A percentile compares a stretch with the other conserved stretches of the same genome.
Evolutionary conservation across 768 basidiomycete species (phyloP).

Genomic region (Ephemerocybe angulata): DNA sequence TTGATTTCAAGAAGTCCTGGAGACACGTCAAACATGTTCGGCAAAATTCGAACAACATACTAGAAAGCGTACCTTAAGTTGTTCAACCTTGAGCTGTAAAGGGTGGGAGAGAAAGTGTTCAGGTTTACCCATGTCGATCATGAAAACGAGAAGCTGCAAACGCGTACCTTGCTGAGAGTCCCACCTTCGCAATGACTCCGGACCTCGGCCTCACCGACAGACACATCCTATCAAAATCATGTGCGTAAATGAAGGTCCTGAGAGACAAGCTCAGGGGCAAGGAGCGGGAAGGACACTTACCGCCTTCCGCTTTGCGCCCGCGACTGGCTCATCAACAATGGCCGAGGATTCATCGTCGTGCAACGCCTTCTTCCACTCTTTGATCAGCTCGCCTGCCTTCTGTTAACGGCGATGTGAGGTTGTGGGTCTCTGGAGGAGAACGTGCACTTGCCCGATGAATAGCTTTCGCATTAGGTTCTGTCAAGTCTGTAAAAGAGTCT

Average conservation of each 20-base stretch:
- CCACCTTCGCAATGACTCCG: conserved; percentile 61
- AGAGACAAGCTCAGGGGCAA: not conserved
- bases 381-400: conserved; percentile 43
- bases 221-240: conserved; percentile 45
- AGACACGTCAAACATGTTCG: not conserved
- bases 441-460: conserved; percentile 65
- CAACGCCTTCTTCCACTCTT: conserved; percentile 67
- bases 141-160: conserved; percentile 3
- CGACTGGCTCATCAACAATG: conserved; percentile 32
- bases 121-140: conserved; percentile 10
- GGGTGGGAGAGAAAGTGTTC: conserved; percentile 3
- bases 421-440: conserved; percentile 18
- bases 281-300: conserved; percentile 39
- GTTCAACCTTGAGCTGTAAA: conserved; percentile 67
- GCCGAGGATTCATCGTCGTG: conserved; percentile 62
- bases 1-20: conserved; percentile 72
- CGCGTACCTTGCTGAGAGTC: conserved; percentile 60
- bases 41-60: not conserved
- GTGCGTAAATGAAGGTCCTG: not conserved
- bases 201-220: conserved; percentile 70
- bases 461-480: conserved; percentile 68
- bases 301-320: conserved; percentile 68
- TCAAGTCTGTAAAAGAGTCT: conserved; percentile 76
- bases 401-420: conserved; percentile 37
- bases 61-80: conserved; percentile 71